A percentile compares a stretch with the other conserved stretches of the same genome.
Conservation (phyloP, 2,329 filamentous ascomycete genomes). For the Microascus cirrosus region DNA sequence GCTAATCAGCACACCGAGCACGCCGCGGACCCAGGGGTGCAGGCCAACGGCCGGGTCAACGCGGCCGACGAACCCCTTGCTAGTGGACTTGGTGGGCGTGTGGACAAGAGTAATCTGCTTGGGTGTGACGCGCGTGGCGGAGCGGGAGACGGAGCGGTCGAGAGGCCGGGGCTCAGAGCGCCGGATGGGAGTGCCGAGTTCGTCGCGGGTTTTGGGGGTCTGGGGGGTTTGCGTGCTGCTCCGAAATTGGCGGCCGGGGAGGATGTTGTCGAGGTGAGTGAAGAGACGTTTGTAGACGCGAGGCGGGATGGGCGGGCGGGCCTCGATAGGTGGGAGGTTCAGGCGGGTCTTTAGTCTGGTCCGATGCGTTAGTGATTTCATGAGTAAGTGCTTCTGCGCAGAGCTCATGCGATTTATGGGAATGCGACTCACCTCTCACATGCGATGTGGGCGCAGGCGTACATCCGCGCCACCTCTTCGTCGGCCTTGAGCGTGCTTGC, state of each 20-base stretch:
- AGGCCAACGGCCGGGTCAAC: constrained; percentile 21
- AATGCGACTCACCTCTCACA: constrained; percentile 58
- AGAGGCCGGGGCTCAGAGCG: not conserved
- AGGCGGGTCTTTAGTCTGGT: constrained; percentile 61
- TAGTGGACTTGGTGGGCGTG: constrained; percentile 31
- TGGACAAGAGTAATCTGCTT: constrained; percentile 12
- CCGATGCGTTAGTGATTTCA: not conserved
- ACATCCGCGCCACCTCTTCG: constrained; percentile 76
- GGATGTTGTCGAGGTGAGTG: constrained; percentile 62
- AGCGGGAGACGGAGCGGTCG: constrained; percentile 21
- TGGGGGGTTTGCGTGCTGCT: constrained; percentile 18
- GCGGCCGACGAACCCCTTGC: constrained; percentile 10
- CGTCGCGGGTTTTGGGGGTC: constrained; percentile 2
- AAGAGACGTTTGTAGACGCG: constrained; percentile 78
- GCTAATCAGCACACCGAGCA: constrained; percentile 51
- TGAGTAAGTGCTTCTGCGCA: not conserved
- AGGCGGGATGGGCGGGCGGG: constrained; percentile 67
- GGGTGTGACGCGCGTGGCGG: constrained; percentile 25
- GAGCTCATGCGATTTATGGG: not conserved
- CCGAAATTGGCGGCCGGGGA: constrained; percentile 32
- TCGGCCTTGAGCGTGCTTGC: constrained; percentile 71
- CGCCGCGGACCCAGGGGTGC: constrained; percentile 58
- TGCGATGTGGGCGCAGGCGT: constrained; percentile 80
- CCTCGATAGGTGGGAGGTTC: constrained; percentile 65
- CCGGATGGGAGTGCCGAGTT: constrained; percentile 1